Percentiles rank a stretch among this genome's conserved stretches.
These are phyloP conservation scores for Beauveria sp. DNA, from an alignment of 2,329 filamentous ascomycete genomes.

Conservation along the genomic window DNA sequence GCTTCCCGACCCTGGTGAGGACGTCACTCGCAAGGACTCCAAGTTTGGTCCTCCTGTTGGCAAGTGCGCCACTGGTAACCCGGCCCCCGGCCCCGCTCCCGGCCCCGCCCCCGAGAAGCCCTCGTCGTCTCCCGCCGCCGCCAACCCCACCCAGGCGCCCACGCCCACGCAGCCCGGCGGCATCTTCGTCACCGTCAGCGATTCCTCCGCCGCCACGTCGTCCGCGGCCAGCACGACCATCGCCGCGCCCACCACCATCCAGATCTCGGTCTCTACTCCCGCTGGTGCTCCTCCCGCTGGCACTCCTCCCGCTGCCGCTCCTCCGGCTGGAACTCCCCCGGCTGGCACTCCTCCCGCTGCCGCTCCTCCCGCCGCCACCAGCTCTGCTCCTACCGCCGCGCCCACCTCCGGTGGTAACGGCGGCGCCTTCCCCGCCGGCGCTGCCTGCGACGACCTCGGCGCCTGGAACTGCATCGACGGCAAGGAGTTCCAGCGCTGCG, in stretches of 20 bases:
- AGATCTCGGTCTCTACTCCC: not conserved
- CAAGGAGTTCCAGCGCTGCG: constrained; percentile 53
- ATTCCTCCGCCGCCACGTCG: not conserved
- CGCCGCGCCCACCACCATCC: not conserved
- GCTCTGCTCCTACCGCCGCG: constrained; percentile 1
- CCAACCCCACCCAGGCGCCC: not conserved
- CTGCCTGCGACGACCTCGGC: constrained; percentile 45
- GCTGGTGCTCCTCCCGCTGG: constrained; percentile 11
- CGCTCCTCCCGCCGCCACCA: constrained; percentile 17
- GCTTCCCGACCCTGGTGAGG: constrained; percentile 59
- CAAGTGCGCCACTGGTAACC: constrained; percentile 7
- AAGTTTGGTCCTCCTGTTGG: constrained; percentile 16
- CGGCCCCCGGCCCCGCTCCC: constrained; percentile 9
- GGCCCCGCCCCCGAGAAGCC: not conserved
- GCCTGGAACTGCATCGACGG: constrained; percentile 51
- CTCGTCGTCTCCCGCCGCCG: not conserved
- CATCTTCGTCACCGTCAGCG: constrained; percentile 32
- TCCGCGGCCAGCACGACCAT: not conserved
- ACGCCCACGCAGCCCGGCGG: constrained; percentile 27
- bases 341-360: not conserved
- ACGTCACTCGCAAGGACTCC: constrained; percentile 28
- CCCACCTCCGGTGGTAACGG: constrained; percentile 10
- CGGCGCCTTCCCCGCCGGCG: constrained; percentile 26
- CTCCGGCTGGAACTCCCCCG: constrained; percentile 17
- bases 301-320: too few species aligned